phyloP scores from a whole-genome alignment of 2,329 filamentous ascomycete species.

The Pezicula carpinea region DNA sequence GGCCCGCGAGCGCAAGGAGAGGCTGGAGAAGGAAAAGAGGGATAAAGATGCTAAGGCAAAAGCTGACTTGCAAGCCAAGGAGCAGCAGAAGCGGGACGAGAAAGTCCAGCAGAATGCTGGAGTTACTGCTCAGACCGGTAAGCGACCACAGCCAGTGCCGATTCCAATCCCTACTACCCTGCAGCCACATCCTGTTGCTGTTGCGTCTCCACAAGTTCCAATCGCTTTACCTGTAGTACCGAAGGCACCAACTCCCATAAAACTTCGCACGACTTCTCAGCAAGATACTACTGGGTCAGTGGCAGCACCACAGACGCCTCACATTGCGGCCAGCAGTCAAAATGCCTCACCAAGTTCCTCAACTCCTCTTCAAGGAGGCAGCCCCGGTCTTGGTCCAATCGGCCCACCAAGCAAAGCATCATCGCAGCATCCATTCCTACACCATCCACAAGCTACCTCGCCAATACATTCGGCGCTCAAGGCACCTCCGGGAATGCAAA shows the following conservation, averaged over 20 bases:
- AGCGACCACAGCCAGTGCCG: conserved; percentile 35
- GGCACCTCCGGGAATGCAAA: conserved; percentile 49
- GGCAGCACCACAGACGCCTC: conserved; percentile 57
- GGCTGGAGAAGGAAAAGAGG: conserved; percentile 53
- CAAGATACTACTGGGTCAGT: conserved; percentile 67
- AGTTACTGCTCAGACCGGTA: conserved; percentile 33
- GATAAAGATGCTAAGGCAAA: conserved; percentile 50
- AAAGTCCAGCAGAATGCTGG: too few species aligned
- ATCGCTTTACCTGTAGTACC: conserved; percentile 76
- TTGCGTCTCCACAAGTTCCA: conserved; percentile 74
- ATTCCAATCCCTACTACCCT: conserved; percentile 51
- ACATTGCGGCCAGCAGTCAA: conserved; percentile 52
- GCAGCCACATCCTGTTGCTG: conserved; percentile 51
- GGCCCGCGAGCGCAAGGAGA: conserved; percentile 51
- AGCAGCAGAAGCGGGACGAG: conserved; percentile 43
- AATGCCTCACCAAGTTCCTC: conserved; percentile 55
- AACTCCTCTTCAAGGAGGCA: conserved; percentile 59
- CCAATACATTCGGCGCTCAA: conserved; percentile 54
- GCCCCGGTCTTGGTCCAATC: conserved; percentile 47
- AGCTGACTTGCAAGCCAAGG: conserved; percentile 42
- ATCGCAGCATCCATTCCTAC: conserved; percentile 44
- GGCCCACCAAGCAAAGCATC: conserved; percentile 55
- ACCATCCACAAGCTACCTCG: conserved; percentile 59
- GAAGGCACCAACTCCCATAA: conserved; percentile 76
- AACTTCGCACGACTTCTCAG: conserved; percentile 66